These are phyloP conservation scores for Pseudozyma sp. DNA, from an alignment of 1,284 basidiomycete genomes.

Conservation along the genomic window DNA sequence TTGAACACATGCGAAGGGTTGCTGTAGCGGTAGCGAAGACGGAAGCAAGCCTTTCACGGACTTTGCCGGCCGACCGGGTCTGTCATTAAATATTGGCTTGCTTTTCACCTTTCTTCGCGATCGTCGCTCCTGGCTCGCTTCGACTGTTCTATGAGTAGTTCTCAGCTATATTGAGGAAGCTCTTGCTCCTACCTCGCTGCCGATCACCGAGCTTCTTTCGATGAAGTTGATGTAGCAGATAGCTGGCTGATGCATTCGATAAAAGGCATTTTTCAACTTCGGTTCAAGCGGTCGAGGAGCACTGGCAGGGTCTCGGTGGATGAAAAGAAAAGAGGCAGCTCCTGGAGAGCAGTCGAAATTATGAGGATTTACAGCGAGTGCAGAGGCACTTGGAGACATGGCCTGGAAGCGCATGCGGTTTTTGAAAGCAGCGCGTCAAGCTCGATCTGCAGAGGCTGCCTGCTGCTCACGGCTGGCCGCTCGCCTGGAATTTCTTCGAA, in stretches of 20 bases:
- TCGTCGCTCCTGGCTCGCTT: constrained; percentile 6
- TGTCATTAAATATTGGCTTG: neutral
- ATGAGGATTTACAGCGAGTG: constrained; percentile 30
- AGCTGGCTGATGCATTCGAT: neutral
- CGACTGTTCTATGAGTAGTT: neutral
- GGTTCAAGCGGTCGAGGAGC: constrained; percentile 23
- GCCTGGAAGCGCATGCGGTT: constrained; percentile 13
- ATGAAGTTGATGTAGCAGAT: neutral
- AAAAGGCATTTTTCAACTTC: constrained; percentile 2
- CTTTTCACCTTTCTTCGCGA: constrained; percentile 4
- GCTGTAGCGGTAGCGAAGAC: too few species aligned
- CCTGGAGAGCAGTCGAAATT: constrained; percentile 20
- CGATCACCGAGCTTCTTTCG: neutral
- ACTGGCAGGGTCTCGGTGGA: neutral
- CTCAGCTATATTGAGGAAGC: neutral
- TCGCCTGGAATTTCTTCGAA: constrained; percentile 9
- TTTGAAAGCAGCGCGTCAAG: neutral
- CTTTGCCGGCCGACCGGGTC: constrained; percentile 10
- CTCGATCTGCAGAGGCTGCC: neutral
- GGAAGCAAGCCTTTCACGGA: constrained; percentile 27
- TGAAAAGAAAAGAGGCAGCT: neutral
- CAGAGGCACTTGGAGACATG: constrained; percentile 11
- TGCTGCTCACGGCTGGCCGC: neutral
- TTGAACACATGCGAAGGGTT: too few species aligned
- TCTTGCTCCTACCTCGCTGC: neutral